Evolutionary conservation across 805 yeast species (phyloP), one percentile per base, ranked within the genome.

Genomic region (Novakomyces olei): DNA sequence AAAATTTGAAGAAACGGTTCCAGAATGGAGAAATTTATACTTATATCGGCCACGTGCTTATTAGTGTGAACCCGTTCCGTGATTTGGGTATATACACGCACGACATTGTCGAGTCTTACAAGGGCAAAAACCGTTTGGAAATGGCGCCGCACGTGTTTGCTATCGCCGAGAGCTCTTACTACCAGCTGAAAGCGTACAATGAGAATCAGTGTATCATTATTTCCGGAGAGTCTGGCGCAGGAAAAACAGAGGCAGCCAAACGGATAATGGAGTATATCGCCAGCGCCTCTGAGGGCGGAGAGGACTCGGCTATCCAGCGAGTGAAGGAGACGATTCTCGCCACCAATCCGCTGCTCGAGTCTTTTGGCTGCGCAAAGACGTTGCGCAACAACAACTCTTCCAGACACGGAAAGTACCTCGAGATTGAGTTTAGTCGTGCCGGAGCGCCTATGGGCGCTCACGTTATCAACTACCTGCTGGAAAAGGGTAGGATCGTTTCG

Each of bases 191-290:
- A 54, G 75, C 92, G 0, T 88, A 88, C 54, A 69, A 76, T 37
- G 96, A 88, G 45, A 80, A 72, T 48, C 98, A 88, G 52, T 85
- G 96, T 64, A 96, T 88, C 15, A 88, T 88, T 44, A 88, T 88
- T 16, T 92, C 81, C 3, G 99, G 99, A 41, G 99, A 88, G 49
- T 75, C 92, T 16, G 99, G 99, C 42, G 98, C 99, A 0, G 99
- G 99, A 34, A 88, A 88, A 49, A 88, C 99, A 0, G 98, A 88
- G 54, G 88, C 80, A 43, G 88, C 99, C 4, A 88, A 88, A 51
- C 81, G 77, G 48, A 81, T 88, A 35, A 74, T 88, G 37, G 95
- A 83, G 50, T 88, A 81, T 50, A 61, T 88, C 36, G 79, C 94
- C 1, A 72, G 88, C 2, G 20, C 19, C 10, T 29, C 32, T 7